Conservation (phyloP, 2,329 filamentous ascomycete genomes). For the Coniochaeta hoffmannii region DNA sequence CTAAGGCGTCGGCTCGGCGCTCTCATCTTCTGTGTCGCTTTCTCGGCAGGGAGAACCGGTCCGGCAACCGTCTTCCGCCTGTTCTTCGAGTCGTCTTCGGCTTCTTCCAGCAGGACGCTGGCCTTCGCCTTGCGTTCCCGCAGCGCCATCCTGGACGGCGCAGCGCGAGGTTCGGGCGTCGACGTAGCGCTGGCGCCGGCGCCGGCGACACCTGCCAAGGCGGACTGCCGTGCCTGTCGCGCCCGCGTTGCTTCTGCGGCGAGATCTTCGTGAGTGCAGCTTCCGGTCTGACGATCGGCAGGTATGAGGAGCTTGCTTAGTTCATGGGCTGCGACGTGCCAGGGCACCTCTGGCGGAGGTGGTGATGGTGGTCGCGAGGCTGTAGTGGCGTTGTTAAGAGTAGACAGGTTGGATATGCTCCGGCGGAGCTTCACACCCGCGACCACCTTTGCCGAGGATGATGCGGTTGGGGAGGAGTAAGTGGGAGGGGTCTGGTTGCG, state of each 20-base stretch:
- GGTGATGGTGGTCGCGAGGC: conserved; percentile 47
- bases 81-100: conserved; percentile 31
- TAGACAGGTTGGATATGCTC: conserved; percentile 49
- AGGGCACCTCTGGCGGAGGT: conserved; percentile 74
- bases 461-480: conserved; percentile 81
- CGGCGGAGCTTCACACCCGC: conserved; percentile 59
- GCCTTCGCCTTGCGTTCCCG: conserved; percentile 60
- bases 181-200: neutral
- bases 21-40: conserved; percentile 22
- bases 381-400: conserved; percentile 22
- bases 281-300: conserved; percentile 63
- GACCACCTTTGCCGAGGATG: conserved; percentile 74
- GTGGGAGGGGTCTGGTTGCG: conserved; percentile 56
- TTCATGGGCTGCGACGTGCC: conserved; percentile 78
- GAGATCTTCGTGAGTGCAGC: conserved; percentile 72
- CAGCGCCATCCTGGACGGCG: conserved; percentile 51
- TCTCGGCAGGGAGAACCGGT: conserved; percentile 35
- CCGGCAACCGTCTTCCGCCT: conserved; percentile 58
- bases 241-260: conserved; percentile 58
- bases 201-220: conserved; percentile 19
- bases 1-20: conserved; percentile 41
- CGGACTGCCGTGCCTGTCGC: conserved; percentile 57
- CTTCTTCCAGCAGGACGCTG: conserved; percentile 40
- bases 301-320: conserved; percentile 79
- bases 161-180: conserved; percentile 8